phyloP scores from a whole-genome alignment of 148 eudicot genomes.

The Pouteria glomerata region DNA sequence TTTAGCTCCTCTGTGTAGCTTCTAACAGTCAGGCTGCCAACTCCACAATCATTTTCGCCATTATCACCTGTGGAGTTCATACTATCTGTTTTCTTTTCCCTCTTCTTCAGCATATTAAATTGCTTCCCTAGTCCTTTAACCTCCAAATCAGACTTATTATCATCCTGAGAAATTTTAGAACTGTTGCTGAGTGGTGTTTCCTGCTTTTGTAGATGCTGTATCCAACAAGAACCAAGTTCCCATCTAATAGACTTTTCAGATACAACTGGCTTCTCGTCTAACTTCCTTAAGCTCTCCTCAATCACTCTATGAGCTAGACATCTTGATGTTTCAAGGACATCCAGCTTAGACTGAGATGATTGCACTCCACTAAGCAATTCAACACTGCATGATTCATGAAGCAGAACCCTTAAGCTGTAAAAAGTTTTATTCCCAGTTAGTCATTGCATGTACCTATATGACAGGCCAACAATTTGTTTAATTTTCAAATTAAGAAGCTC shows the following conservation, averaged over 20 bases:
- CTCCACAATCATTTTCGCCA: constrained; percentile 37
- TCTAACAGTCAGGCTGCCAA: constrained; percentile 24
- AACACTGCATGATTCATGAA: constrained; percentile 37
- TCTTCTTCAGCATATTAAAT: constrained; percentile 78
- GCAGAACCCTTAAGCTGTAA: constrained; percentile 75
- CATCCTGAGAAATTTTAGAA: constrained; percentile 37
- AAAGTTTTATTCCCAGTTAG: constrained; percentile 6
- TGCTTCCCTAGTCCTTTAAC: constrained; percentile 90
- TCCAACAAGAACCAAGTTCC: constrained; percentile 99
- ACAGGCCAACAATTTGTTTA: background rate
- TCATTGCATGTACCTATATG: background rate
- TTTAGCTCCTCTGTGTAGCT: constrained; percentile 18
- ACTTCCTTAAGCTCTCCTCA: constrained; percentile 52
- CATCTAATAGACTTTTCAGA: constrained; percentile 61
- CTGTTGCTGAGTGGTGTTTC: constrained; percentile 40
- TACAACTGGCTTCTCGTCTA: constrained; percentile 40
- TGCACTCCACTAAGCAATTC: constrained; percentile 44
- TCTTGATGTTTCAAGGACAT: constrained; percentile 47
- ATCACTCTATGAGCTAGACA: constrained; percentile 43
- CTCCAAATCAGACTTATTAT: constrained; percentile 38
- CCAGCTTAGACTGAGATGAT: constrained; percentile 23
- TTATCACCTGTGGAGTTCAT: constrained; percentile 29
- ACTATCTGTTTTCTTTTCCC: constrained; percentile 49
- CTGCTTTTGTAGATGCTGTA: constrained; percentile 88
- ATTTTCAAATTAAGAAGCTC: background rate